These are phyloP conservation scores for Trametes punicea DNA, from an alignment of 768 basidiomycete genomes.

Conservation along the genomic window DNA sequence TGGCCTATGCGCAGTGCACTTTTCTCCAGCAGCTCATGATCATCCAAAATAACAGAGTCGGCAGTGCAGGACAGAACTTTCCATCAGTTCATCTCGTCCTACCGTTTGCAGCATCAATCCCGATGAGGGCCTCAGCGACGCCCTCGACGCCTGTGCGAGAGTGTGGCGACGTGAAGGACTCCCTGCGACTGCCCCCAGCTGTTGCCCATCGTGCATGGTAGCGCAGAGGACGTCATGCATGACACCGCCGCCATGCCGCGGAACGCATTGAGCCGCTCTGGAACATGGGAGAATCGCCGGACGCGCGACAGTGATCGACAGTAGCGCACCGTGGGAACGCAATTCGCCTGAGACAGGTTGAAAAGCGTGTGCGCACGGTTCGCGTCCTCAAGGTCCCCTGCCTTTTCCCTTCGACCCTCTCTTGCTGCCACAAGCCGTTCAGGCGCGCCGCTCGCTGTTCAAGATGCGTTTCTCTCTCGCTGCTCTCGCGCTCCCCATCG, in stretches of 20 bases:
- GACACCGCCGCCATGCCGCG: not conserved
- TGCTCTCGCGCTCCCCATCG: constrained; percentile 29
- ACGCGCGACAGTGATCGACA: not conserved
- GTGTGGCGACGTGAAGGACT: no score
- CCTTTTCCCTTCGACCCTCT: constrained; percentile 18
- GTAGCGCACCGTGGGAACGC: constrained; percentile 11
- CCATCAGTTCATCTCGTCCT: no score
- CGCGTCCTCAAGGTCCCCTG: constrained; percentile 15
- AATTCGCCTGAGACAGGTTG: not conserved
- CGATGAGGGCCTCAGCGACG: not conserved
- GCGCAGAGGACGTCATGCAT: not conserved
- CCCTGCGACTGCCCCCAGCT: not conserved
- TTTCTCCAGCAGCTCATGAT: no score
- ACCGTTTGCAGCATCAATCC: not conserved
- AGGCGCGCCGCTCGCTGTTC: constrained; percentile 10
- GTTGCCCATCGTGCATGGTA: not conserved
- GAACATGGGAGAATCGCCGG: constrained; percentile 2
- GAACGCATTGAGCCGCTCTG: not conserved
- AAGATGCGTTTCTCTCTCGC: constrained; percentile 30
- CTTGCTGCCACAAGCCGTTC: constrained; percentile 18
- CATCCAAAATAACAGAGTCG: not conserved
- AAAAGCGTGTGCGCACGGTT: constrained; percentile 9
- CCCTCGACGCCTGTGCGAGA: no score
- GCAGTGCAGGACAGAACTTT: not conserved
- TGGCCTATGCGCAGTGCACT: not conserved